Conservation (phyloP, 192 early-diverging fungal genomes). For the Podila epicladia region DNA sequence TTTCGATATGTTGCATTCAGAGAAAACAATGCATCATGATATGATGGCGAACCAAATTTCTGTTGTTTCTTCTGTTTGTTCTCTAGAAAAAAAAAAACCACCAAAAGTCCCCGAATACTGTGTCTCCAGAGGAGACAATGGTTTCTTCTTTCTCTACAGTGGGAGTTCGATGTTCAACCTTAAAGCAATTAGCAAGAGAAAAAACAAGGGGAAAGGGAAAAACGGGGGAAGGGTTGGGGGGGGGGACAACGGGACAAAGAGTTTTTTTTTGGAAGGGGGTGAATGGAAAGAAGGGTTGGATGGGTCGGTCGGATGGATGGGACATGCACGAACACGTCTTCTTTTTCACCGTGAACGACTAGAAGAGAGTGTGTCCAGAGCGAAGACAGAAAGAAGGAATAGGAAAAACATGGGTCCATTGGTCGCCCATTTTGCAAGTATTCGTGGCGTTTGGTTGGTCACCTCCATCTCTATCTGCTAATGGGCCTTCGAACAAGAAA, state of each 20-base stretch:
- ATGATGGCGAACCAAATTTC: not conserved
- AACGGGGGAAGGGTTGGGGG: not conserved
- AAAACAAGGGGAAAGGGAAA: conserved; percentile 19
- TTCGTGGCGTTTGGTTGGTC: too few relatives aligned
- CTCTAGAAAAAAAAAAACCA: not conserved
- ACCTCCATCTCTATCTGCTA: too few relatives aligned
- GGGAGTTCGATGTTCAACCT: not conserved
- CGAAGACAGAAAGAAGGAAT: too few relatives aligned
- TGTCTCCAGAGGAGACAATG: not conserved
- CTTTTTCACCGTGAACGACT: too few relatives aligned
- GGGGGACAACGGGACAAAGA: not conserved
- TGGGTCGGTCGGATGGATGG: too few relatives aligned
- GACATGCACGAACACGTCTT: too few relatives aligned
- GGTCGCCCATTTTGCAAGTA: too few relatives aligned
- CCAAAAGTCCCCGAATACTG: not conserved
- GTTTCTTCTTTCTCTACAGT: not conserved
- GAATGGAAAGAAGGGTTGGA: too few relatives aligned
- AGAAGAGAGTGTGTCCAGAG: too few relatives aligned
- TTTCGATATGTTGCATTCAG: not conserved
- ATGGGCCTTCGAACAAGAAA: too few relatives aligned
- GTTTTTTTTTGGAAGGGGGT: too few relatives aligned
- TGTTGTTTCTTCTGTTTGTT: not conserved
- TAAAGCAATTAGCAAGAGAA: not conserved
- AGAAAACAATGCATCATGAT: not conserved
- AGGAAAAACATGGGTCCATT: too few relatives aligned